Percentiles rank a stretch among this genome's conserved stretches.
Conservation (phyloP, 345 rosid genomes). For the Camelina laxa region DNA sequence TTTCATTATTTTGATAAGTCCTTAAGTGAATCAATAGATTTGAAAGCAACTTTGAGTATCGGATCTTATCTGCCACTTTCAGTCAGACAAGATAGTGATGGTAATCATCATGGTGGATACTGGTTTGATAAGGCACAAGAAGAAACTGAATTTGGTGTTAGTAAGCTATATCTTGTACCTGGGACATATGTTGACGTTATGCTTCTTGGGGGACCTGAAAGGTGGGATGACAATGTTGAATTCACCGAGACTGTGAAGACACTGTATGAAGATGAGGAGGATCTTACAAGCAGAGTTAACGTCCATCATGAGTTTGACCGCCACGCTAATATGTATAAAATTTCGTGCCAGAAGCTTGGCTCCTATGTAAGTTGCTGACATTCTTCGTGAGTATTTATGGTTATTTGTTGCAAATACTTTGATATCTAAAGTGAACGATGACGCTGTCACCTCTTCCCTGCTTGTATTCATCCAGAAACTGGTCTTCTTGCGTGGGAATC, state of each 20-base stretch:
- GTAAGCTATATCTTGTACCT: slow-evolving; percentile 78
- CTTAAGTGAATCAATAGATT: slow-evolving; percentile 54
- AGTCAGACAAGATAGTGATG: slow-evolving; percentile 72
- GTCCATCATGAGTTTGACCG: slow-evolving; percentile 52
- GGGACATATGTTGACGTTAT: slow-evolving; percentile 75
- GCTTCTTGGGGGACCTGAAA: slow-evolving; percentile 89
- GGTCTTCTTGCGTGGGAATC: slow-evolving; percentile 81
- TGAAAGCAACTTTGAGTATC: slow-evolving; percentile 73
- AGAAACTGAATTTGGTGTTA: slow-evolving; percentile 53
- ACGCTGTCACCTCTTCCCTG: slow-evolving; percentile 36
- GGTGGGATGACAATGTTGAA: slow-evolving; percentile 66
- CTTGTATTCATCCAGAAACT: slow-evolving; percentile 58
- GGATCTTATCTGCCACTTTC: slow-evolving; percentile 80
- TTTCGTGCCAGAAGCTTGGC: slow-evolving; percentile 68
- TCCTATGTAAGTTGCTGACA: slow-evolving; percentile 62
- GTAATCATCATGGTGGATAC: slow-evolving; percentile 86
- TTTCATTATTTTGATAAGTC: slow-evolving; percentile 58
- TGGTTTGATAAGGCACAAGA: slow-evolving; percentile 59
- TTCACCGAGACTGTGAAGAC: slow-evolving; percentile 63
- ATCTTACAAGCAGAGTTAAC: slow-evolving; percentile 47
- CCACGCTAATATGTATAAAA: slow-evolving; percentile 55
- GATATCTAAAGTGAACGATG: slow-evolving; percentile 22
- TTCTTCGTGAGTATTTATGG: slow-evolving; percentile 16
- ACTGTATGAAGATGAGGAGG: slow-evolving; percentile 48
- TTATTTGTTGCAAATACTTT: neutral